Evolutionary conservation across 2,329 filamentous ascomycete genomes (phyloP), one percentile per base, ranked within the genome.

Genomic region (Colletotrichum spaethianum): DNA sequence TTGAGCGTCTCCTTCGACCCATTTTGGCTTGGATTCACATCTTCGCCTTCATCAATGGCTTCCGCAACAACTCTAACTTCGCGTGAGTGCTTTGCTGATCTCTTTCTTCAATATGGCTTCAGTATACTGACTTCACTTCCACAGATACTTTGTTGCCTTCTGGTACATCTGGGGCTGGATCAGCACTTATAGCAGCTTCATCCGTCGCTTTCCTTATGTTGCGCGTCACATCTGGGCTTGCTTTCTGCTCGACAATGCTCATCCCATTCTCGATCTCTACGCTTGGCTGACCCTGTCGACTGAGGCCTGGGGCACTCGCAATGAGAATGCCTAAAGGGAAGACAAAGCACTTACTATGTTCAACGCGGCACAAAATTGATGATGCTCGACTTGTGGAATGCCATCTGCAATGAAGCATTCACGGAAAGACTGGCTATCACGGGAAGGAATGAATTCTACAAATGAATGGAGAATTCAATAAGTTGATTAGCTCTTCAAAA

Each of bases 1-100:
- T 73, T 0, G 73, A 74, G 67, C 71, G 73, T 9, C 38, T 73
- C 1, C 42, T 74, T 3, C 73, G 67, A 1, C 71, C 63, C 16
- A 1, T 73, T 1, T n/a, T 74, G 2, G 40, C 67, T 1, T 73
- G 66, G 66, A 11, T 63, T 4, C 73, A 74, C 28, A 64, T 74
- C 26, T 26, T 48, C 0, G 63, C 63, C 16, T 71, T 70, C 44
- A n/a, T 68, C 11, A 12, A 38, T 9, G 60, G 66, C 7, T 55
- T 61, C 14, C n/a, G 26, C 14, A 36, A 69, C 18, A 44, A 56
- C 20, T 73, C 73, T 0, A 9, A 28, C 5, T 18, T 74, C 1
- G 55, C 59, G 71, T 74, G 7, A 64, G 70, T 60, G 8, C 5
- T 14, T 16, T 7, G 28, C 40, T 8, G 1, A 14, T 18, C 9